Evolutionary conservation across 805 yeast species (phyloP), one percentile per base, ranked within the genome.

Genomic region (Candida berthetii): DNA sequence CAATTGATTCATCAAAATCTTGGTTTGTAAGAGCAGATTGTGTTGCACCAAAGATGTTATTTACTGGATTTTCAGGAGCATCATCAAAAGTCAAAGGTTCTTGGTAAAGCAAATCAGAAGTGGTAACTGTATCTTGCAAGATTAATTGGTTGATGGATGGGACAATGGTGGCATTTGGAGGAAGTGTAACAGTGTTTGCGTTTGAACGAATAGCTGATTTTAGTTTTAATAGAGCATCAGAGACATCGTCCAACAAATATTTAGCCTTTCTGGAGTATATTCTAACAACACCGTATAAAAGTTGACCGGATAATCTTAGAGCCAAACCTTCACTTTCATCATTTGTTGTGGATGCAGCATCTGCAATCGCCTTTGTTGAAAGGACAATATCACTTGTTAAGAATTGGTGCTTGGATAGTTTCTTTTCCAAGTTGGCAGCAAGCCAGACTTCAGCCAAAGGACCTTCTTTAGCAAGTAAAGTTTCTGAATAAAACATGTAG

Each of bases 371-470:
- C 45, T 72, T 68, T 24, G 83, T 76, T 15, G 90, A 82, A 45
- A 79, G 74, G 13, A 74, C 57, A 43, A 90, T 80, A 51, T 85
- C 76, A 13, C 96, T 82, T 51, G 76, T 80, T 38, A 87, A 66
- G 36, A 82, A 68, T 55, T 85, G 91, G 40, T 76, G 78, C 52
- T 83, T 82, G 35, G 89, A 73, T 28, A 86, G 72, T 49, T 81
- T 82, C 52, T 79, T 78, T 51, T 89, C 95, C 62, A 89, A 73
- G 57, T 86, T 89, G 17, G 96, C 91, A 9, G 96, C 96, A 37
- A 89, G 69, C 96, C 96, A 89, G 8, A 88, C 89, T 48, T 82
- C 85, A 3, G 95, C 95, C 45, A 89, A 67, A 1, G 96, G 96
- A 3, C 96, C 95, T 55, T 81, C 81, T 45, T 77, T 80, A 2